Conservation (phyloP, 352 stramenopile species). For the Thraustochytrium striatum region DNA sequence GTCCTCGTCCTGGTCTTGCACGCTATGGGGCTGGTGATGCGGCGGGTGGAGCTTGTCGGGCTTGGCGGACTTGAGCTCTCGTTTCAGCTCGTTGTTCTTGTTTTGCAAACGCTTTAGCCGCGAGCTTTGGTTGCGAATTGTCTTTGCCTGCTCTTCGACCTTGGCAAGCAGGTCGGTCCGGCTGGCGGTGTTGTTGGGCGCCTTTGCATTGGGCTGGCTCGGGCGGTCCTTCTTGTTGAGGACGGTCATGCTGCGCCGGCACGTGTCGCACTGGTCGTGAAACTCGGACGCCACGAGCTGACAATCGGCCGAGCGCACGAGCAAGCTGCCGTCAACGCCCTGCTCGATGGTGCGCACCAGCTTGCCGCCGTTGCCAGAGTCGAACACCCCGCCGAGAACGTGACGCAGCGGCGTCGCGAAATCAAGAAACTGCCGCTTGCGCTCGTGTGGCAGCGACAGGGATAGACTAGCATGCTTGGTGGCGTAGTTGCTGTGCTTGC, state of each 20-base stretch:
- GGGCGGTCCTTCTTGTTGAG: not conserved
- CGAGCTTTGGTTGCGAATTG: not conserved
- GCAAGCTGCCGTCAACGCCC: not conserved
- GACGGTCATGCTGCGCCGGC: not conserved
- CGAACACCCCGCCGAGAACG: not conserved
- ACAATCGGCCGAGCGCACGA: not conserved
- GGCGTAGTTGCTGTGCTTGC: not conserved
- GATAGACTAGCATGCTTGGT: not conserved
- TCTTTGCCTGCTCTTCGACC: not conserved
- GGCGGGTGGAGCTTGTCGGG: too few species aligned
- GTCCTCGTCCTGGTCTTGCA: too few species aligned
- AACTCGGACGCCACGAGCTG: not conserved
- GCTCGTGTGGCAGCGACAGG: not conserved
- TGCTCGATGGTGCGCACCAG: not conserved
- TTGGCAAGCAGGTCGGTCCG: not conserved
- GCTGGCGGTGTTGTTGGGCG: not conserved
- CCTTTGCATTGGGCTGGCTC: not conserved
- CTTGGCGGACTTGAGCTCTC: too few species aligned
- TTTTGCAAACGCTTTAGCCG: not conserved
- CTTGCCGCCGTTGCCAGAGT: not conserved
- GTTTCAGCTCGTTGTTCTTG: too few species aligned
- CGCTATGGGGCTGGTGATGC: too few species aligned
- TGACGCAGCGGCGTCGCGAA: not conserved
- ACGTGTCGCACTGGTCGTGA: not conserved
- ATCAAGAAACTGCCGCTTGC: not conserved